Evolutionary conservation across 805 yeast species (phyloP), one percentile per base, ranked within the genome.

Genomic region (Jamesozyma spencerorum): DNA sequence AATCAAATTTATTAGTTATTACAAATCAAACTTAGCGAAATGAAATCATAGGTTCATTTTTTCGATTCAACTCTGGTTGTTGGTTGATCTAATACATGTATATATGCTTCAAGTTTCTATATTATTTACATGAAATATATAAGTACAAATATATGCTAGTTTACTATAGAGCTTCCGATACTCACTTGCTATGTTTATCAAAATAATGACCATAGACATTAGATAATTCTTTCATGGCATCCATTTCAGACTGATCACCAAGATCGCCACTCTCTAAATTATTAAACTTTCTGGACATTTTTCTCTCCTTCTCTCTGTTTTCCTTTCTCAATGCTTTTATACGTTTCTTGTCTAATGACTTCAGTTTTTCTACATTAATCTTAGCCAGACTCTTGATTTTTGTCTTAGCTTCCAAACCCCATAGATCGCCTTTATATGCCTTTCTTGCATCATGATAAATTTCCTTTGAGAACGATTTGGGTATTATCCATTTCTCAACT

Each of bases 371-470:
- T 2, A 55, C 52, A 34, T 57, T 54, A 17, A 57, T 38, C 18
- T 47, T 47, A 6, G 53, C 55, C 36, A 49, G 48, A 15, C 55
- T 65, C 36, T 57, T 56, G 2, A 63, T 50, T 22, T 68, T 70
- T 2, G 75, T 67, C 56, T 81, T 82, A 2, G 79, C 79, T 28
- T 72, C 83, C 31, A 79, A 60, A 0, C 83, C 80, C 98, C 97
- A 92, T 39, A 80, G 62, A 57, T 92, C 98, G 18, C 96, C 95
- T 55, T 75, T 74, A n/a, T 61, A 62, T 0, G 85, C 75, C 58
- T 92, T 90, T 41, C 97, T 71, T 0, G 95, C 95, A 65, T 92
- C 97, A 54, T 85, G 94, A 50, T 85, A 92, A 2, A 69, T 76
- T 45, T 76, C 81, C 46, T 77, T 76, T 5, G 85, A 83, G 40